phyloP scores from a whole-genome alignment of 305 asterid species.

The Petunia hybrid region DNA sequence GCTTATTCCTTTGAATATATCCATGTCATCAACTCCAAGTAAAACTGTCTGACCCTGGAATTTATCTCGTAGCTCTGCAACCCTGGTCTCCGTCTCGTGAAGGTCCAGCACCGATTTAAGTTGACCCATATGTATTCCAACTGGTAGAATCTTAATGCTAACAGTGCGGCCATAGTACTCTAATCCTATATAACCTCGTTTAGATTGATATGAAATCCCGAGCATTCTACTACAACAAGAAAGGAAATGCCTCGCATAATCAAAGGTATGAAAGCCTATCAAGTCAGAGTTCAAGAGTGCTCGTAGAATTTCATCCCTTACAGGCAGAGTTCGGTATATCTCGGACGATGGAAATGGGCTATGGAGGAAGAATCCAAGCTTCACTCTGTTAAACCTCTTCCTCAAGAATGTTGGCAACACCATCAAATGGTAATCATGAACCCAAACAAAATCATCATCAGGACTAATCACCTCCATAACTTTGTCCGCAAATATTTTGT shows the following conservation, averaged over 20 bases:
- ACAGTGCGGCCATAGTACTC: slow-evolving; percentile 92
- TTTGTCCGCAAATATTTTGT: slow-evolving; percentile 89
- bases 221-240: slow-evolving; percentile 93
- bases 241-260: slow-evolving; percentile 86
- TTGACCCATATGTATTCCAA: slow-evolving; percentile 86
- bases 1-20: slow-evolving; percentile 89
- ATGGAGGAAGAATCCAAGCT: slow-evolving; percentile 87
- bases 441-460: slow-evolving; percentile 90
- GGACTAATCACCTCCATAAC: slow-evolving; percentile 92
- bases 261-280: slow-evolving; percentile 89
- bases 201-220: slow-evolving; percentile 85
- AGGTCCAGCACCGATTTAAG: slow-evolving; percentile 71
- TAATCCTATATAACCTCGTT: slow-evolving; percentile 85
- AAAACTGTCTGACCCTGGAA: slow-evolving; percentile 64
- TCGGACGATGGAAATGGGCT: slow-evolving; percentile 89
- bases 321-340: slow-evolving; percentile 84
- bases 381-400: slow-evolving; percentile 82
- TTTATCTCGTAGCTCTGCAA: slow-evolving; percentile 57
- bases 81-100: slow-evolving; percentile 70
- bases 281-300: slow-evolving; percentile 88
- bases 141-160: slow-evolving; percentile 85
- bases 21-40: slow-evolving; percentile 96
- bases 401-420: slow-evolving; percentile 85
- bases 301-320: slow-evolving; percentile 72
- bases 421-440: slow-evolving; percentile 92